Evolutionary conservation across 108 stramenopile species (phyloP).

Genomic region (Skeletonema menzelii): DNA sequence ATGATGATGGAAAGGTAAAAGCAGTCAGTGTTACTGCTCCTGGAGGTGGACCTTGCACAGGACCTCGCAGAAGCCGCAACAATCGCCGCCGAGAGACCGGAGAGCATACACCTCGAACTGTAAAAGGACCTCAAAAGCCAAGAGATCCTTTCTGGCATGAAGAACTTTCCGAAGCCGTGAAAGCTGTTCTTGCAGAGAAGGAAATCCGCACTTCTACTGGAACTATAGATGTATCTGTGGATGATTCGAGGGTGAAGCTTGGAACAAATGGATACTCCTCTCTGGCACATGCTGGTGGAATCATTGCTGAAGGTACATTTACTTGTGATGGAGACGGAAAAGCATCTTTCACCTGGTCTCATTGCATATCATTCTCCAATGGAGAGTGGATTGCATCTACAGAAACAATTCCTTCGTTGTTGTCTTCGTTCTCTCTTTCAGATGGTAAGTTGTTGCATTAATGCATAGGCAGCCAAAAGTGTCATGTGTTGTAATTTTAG

Average conservation of each 20-base stretch:
- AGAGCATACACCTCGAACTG: neutral
- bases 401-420: constrained; percentile 22
- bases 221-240: constrained; percentile 59
- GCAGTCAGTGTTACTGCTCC: constrained; percentile 70
- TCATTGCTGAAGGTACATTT: constrained; percentile 75
- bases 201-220: constrained; percentile 49
- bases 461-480: neutral
- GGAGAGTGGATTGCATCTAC: constrained; percentile 49
- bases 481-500: neutral
- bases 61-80: constrained; percentile 44
- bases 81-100: constrained; percentile 22
- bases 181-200: constrained; percentile 48
- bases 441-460: constrained; percentile 58
- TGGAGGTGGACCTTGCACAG: constrained; percentile 62
- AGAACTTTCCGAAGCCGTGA: constrained; percentile 45
- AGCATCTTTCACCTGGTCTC: constrained; percentile 58
- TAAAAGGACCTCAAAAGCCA: constrained; percentile 30
- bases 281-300: constrained; percentile 56
- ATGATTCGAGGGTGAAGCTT: constrained; percentile 68
- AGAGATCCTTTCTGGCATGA: constrained; percentile 56
- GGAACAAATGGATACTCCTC: constrained; percentile 68
- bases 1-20: constrained; percentile 74
- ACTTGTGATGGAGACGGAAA: constrained; percentile 51
- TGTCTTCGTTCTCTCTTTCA: constrained; percentile 43
- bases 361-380: constrained; percentile 46